Base-by-base conservation (phyloP, 108 stramenopile species). In the Discostella stelligeroides region DNA sequence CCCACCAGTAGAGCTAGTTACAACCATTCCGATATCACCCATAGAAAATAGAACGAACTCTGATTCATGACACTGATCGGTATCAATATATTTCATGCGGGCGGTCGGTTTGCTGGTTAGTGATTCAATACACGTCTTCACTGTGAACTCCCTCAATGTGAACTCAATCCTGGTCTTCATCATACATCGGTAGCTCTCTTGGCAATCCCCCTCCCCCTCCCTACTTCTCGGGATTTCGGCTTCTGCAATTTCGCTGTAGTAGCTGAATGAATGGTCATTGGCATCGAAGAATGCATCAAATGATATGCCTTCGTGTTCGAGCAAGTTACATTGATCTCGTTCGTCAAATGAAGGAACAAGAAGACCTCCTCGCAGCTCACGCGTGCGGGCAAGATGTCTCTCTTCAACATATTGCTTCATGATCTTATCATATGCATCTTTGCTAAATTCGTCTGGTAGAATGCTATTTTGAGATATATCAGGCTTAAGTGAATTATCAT, bases 201-300 rank as follows among this genome's bases (percentile, higher is more conserved):
- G 12, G n/a, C 7, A 56, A 13, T 15, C 21, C 29, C 64, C 63
- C 55, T 72, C 74, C 43, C 45, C 45, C 41, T 12, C 28, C n/a
- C n/a, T n/a, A n/a, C n/a, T n/a, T 21, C 39, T 20, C 42, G 25
- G 30, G 28, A 63, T 45, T 17, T 75, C 78, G n/a, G 76, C 66
- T 17, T 64, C 68, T 24, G 83, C 34, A 10, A 82, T 46, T 15
- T 83, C 80, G 2, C 81, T 62, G 53, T 87, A 87, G 42, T 84
- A 62, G 62, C 81, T 83, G 37, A 89, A 80, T 40, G 86, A 86
- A 61, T 82, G 72, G 40, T 93, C 92, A 55, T 90, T 93, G 18
- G 89, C 88, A 74, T 93, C 92, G 49, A 93, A 93, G 58, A 93
- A 93, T 9, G 86, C 77, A 74, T 93, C 92, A 57, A 90, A 93